phyloP scores from a whole-genome alignment of 1,139 yeast species.

The Suhomyces guaymorum region DNA sequence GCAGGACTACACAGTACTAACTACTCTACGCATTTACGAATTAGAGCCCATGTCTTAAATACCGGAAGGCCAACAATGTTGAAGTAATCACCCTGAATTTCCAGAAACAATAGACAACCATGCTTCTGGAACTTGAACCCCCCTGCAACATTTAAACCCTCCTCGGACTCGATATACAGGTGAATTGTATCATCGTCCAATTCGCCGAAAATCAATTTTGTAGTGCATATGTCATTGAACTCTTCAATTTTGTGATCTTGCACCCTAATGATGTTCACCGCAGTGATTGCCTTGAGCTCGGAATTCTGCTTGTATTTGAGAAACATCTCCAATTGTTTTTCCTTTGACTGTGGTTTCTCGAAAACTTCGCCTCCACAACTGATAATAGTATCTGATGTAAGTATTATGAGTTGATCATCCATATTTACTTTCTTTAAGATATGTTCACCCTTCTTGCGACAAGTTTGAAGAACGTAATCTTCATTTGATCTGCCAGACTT shows the following conservation, averaged over 20 bases:
- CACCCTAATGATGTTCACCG: conserved; percentile 56
- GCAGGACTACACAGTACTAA: no score
- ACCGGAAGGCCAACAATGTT: conserved; percentile 92
- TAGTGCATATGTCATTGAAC: conserved; percentile 20
- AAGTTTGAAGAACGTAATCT: conserved; percentile 72
- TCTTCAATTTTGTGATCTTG: conserved; percentile 21
- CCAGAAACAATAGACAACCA: conserved; percentile 64
- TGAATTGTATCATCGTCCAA: conserved; percentile 56
- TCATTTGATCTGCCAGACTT: conserved; percentile 51
- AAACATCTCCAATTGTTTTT: conserved; percentile 47
- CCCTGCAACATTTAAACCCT: conserved; percentile 85
- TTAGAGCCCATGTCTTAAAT: conserved; percentile 51
- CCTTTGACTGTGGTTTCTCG: conserved; percentile 71
- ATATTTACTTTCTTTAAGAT: conserved; percentile 18
- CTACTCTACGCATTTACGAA: no score
- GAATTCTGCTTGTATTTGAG: conserved; percentile 43
- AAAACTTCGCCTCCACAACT: conserved; percentile 58
- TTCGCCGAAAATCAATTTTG: conserved; percentile 36
- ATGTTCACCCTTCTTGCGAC: conserved; percentile 55
- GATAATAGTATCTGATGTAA: conserved; percentile 90
- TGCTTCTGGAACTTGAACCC: conserved; percentile 83
- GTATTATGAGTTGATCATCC: conserved; percentile 31
- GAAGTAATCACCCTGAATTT: conserved; percentile 75
- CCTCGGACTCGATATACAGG: conserved; percentile 66
- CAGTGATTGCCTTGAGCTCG: conserved; percentile 64